Evolutionary conservation across 2,329 filamentous ascomycete species (phyloP), one percentile per base, ranked within the genome.

Genomic region (Apiospora pterosperma): DNA sequence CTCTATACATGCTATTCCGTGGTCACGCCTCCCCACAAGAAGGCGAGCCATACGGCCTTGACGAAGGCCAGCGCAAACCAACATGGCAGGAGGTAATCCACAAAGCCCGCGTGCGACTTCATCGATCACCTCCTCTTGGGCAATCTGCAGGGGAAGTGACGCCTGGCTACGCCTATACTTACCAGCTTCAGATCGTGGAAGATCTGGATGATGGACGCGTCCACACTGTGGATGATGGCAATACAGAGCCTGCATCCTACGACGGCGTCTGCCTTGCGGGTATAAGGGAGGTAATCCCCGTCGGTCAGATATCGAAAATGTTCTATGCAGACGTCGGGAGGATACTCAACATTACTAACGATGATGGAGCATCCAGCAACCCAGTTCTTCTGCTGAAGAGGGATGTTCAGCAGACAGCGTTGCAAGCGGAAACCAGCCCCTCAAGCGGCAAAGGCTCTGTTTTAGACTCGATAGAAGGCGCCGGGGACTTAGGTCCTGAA

Each of bases 51-150:
- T 83, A 83, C 59, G 81, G 81, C 0, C 55, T 82, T 10, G 79
- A 76, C 78, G 86, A 71, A 70, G 89, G 69, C 74, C 91, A 79
- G 77, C 89, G 79, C 82, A 85, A 82, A 68, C 83, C 93, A 0
- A 91, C 94, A 0, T 98, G 96, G 96, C 96, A 98, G 75, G 95
- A 99, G 75, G 93, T 97, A 44, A 90, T 97, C 66, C 94, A 98
- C 80, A 99, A 98, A 76, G 92, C 93, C 21, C 87, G 89, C 42
- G 88, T 97, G 14, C 92, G 93, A 65, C 82, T 99, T 12, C 85
- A 91, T 70, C 85, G 94, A 59, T 86, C 92, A 0, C 91, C 89
- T 5, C 62, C 67, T 31, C 61, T 69, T 31, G 28, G 48, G 25
- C 36, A 63, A 10, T 38, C 42, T 21, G 41, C 58, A 14, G 41